Evolutionary conservation across 176 grass and related monocot genomes (phyloP).

Genomic region (Cocos nucifera): DNA sequence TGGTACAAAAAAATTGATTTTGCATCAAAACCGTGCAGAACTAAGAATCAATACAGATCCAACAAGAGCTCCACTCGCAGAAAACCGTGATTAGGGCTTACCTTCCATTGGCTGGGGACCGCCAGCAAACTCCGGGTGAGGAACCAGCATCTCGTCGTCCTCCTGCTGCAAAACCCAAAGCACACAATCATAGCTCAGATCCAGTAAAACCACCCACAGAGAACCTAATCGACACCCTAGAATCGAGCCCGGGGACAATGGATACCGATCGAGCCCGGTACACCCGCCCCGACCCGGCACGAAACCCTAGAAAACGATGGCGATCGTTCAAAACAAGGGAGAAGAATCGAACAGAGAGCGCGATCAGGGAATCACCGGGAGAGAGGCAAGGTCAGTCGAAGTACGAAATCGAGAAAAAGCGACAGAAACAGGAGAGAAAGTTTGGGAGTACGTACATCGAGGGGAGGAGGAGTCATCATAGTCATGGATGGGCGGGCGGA

Average conservation of each 20-base stretch:
- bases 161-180: conserved; percentile 19
- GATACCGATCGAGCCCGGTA: neutral
- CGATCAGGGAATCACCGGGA: neutral
- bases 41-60: neutral
- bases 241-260: neutral
- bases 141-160: conserved; percentile 22
- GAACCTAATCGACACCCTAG: neutral
- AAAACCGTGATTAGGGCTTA: neutral
- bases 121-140: conserved; percentile 15
- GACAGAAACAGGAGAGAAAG: neutral
- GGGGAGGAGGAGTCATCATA: conserved; percentile 19
- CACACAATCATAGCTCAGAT: conserved; percentile 18
- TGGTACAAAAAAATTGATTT: neutral
- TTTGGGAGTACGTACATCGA: conserved; percentile 1
- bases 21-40: neutral
- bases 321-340: neutral
- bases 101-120: conserved; percentile 26
- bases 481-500: neutral
- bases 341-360: neutral
- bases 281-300: neutral
- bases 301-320: conserved; percentile 4
- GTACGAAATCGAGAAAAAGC: neutral
- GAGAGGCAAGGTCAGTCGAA: neutral
- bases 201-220: neutral
- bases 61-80: neutral